Percentiles rank a stretch among this genome's conserved stretches.
phyloP scores from a whole-genome alignment of 768 basidiomycete genomes.

The Termitomyces sp. region DNA sequence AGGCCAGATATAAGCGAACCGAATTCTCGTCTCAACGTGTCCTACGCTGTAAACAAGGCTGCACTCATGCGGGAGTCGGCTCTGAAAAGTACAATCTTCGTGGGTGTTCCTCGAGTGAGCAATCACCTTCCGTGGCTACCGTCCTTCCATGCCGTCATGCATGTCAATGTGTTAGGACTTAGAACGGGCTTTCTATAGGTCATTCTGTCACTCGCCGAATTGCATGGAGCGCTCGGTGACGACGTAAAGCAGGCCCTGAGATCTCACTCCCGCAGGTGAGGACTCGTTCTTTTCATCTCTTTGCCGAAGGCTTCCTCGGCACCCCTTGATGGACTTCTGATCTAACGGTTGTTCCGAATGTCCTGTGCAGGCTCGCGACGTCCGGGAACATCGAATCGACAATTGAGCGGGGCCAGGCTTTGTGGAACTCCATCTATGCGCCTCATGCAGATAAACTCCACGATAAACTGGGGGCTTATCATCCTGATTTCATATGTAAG shows the following conservation, averaged over 20 bases:
- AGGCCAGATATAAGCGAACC: conserved; percentile 42
- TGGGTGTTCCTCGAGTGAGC: conserved; percentile 81
- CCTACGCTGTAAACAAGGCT: conserved; percentile 67
- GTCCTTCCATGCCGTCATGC: conserved; percentile 14
- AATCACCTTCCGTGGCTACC: not conserved
- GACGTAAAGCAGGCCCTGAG: conserved; percentile 76
- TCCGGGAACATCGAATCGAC: conserved; percentile 69
- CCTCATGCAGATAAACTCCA: conserved; percentile 90
- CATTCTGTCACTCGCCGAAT: conserved; percentile 76
- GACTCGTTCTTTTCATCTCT: conserved; percentile 13
- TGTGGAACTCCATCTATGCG: conserved; percentile 88
- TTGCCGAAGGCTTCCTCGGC: conserved; percentile 16
- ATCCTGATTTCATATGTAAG: conserved; percentile 93
- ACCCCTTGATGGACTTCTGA: conserved; percentile 18
- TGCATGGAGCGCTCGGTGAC: conserved; percentile 75
- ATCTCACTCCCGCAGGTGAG: conserved; percentile 63
- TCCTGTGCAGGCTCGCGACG: conserved; percentile 51
- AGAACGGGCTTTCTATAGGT: conserved; percentile 45
- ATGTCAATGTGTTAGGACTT: conserved; percentile 12
- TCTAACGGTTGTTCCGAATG: conserved; percentile 13
- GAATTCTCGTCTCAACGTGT: conserved; percentile 40
- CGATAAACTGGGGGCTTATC: conserved; percentile 81
- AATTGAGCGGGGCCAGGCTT: conserved; percentile 59
- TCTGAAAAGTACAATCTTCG: conserved; percentile 86
- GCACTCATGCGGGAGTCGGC: conserved; percentile 89